Evolutionary conservation across 2,329 filamentous ascomycete species (phyloP), one percentile per base, ranked within the genome.

Genomic region (Drechslera avenae): DNA sequence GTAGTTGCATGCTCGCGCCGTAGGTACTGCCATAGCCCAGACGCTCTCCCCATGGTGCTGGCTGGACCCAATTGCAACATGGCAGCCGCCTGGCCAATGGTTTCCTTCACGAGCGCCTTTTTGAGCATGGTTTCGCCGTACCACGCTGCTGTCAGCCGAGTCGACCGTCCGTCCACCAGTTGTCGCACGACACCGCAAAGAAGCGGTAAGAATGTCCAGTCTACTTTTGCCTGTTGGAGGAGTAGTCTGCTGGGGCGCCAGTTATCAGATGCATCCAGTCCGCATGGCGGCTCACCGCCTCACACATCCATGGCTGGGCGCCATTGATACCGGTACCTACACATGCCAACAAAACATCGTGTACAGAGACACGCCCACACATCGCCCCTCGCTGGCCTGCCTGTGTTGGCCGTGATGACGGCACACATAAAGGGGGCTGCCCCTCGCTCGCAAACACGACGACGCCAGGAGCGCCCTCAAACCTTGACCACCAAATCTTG

Each of bases 201-300:
- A 62, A 67, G 69, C 69, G 69, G 69, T 72, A 72, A 66, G 52
- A 51, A 40, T 30, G 32, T 59, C 57, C 57, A 52, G 46, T 54
- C 52, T 46, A 45, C 56, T 56, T 57, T 62, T 67, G 54, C 66
- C 66, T 63, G 41, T 66, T 64, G 57, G 40, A 63, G 67, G 50
- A 49, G 57, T 69, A 66, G 61, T 64, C 57, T 55, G 44, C 50
- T 56, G 46, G 50, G 39, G 44, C 52, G 56, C 56, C 49, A 59
- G 47, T 54, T 55, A 50, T 56, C 49, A 56, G 58, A 58, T 56
- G 62, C 62, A 62, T 54, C 54, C 50, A 41, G 40, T 50, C 57
- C 55, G 52, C 51, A 48, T 41, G 23, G 37, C 36, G 52, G 52
- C 64, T 67, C 63, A 66, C 62, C 61, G 63, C 64, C 63, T 62